Conservation (phyloP, 2,329 filamentous ascomycete genomes). For the Elsinoe necatrix region DNA sequence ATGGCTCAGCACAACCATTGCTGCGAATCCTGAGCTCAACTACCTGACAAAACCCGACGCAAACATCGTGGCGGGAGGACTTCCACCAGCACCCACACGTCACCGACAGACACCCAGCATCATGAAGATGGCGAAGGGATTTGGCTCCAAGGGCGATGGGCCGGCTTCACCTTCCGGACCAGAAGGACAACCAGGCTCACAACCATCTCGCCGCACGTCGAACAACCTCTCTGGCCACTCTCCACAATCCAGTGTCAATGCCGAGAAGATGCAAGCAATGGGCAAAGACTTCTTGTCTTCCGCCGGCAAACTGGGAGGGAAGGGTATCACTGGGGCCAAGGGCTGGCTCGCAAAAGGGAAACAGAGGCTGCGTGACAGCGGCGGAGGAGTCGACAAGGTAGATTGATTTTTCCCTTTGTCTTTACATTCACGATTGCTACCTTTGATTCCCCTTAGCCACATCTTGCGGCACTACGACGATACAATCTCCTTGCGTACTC, state of each 20-base stretch:
- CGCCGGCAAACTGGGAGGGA: conserved; percentile 62
- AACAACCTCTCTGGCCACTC: conserved; percentile 12
- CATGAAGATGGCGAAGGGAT: conserved; percentile 20
- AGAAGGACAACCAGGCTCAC: background rate
- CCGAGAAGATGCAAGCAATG: conserved; percentile 57
- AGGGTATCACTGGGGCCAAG: conserved; percentile 73
- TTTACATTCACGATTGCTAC: conserved; percentile 14
- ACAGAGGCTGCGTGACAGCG: conserved; percentile 63
- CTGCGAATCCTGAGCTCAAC: conserved; percentile 46
- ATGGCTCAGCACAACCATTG: conserved; percentile 47
- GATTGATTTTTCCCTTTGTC: conserved; percentile 47
- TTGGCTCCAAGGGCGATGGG: conserved; percentile 14
- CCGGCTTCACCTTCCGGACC: conserved; percentile 1
- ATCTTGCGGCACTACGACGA: background rate
- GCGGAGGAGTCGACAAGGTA: conserved; percentile 69
- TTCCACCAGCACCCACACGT: conserved; percentile 14
- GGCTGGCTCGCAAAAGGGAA: conserved; percentile 85
- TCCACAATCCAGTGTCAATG: conserved; percentile 17
- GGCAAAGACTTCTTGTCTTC: conserved; percentile 83
- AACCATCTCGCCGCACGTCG: background rate
- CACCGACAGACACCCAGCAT: conserved; percentile 25
- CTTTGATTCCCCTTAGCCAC: background rate
- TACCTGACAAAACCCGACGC: conserved; percentile 24
- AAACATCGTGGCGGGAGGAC: conserved; percentile 11
- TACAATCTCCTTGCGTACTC: background rate